Percentiles rank a stretch among this genome's conserved stretches.
These are phyloP conservation scores for Ophiobolus disseminans DNA, from an alignment of 2,329 filamentous ascomycete genomes.

Conservation along the genomic window DNA sequence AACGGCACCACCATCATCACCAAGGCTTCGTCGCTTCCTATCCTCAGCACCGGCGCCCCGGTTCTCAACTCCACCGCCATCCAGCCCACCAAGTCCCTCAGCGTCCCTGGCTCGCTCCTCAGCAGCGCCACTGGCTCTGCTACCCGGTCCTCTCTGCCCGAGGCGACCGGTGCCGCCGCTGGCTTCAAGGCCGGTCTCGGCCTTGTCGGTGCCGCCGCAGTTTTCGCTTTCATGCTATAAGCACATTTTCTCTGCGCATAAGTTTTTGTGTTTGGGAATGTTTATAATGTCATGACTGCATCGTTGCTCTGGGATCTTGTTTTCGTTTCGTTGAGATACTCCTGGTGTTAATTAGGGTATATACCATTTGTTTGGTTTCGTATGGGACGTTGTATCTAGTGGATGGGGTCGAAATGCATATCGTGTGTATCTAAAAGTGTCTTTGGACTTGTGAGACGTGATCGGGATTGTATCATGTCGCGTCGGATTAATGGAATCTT, in stretches of 20 bases:
- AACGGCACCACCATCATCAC: slow-evolving; percentile 17
- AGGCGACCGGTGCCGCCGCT: slow-evolving; percentile 44
- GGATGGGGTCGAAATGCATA: background rate
- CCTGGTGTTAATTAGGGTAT: slow-evolving; percentile 27
- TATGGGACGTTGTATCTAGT: slow-evolving; percentile 1
- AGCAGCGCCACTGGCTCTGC: slow-evolving; percentile 36
- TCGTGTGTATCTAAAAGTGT: background rate
- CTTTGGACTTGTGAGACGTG: background rate
- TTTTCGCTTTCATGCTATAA: slow-evolving; percentile 51
- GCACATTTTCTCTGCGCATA: slow-evolving; percentile 8
- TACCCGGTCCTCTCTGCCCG: slow-evolving; percentile 34
- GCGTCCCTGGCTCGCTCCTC: slow-evolving; percentile 40
- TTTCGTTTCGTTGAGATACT: slow-evolving; percentile 20
- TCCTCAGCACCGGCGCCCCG: slow-evolving; percentile 30
- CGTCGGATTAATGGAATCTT: background rate
- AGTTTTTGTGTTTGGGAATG: slow-evolving; percentile 15
- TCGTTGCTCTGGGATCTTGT: slow-evolving; percentile 6
- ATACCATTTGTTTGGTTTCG: slow-evolving; percentile 13
- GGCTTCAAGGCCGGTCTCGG: slow-evolving; percentile 44
- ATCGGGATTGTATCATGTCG: background rate
- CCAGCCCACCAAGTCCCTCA: slow-evolving; percentile 44
- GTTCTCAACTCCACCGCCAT: slow-evolving; percentile 36
- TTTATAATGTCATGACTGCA: slow-evolving; percentile 29
- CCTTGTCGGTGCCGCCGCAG: slow-evolving; percentile 51
- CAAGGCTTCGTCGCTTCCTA: slow-evolving; percentile 18